Conservation (phyloP, 1,284 basidiomycete genomes). For the Ceratorhiza oryzae-sativae region DNA sequence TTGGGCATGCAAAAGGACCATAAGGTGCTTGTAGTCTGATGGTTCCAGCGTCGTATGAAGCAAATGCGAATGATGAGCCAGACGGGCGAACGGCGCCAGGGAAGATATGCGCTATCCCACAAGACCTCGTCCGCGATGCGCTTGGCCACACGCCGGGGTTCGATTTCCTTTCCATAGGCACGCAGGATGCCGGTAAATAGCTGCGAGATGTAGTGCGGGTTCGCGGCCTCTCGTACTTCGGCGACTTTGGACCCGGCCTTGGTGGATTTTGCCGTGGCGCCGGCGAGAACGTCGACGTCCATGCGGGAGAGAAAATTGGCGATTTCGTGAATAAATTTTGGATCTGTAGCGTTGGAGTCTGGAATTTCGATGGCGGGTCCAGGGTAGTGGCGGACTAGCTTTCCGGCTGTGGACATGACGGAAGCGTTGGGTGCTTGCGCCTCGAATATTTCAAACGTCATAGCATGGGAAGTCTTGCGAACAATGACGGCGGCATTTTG, state of each 20-base stretch:
- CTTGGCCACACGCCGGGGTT: conserved; percentile 51
- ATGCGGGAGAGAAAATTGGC: conserved; percentile 51
- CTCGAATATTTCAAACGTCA: conserved; percentile 56
- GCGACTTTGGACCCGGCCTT: conserved; percentile 41
- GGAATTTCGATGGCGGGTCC: conserved; percentile 45
- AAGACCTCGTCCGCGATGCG: too few relatives aligned
- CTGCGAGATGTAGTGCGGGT: conserved; percentile 56
- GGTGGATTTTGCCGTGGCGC: conserved; percentile 44
- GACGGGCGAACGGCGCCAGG: conserved; percentile 49
- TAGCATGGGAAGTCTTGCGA: conserved; percentile 46
- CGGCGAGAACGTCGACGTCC: conserved; percentile 45
- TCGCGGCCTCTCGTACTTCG: conserved; percentile 49
- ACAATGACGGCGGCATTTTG: conserved; percentile 54
- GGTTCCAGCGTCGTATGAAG: conserved; percentile 54
- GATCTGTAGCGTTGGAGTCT: conserved; percentile 44
- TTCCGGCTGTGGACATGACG: conserved; percentile 54
- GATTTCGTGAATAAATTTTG: conserved; percentile 48
- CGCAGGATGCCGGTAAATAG: conserved; percentile 55
- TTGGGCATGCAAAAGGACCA: conserved; percentile 53
- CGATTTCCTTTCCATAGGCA: conserved; percentile 47
- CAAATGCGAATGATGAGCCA: conserved; percentile 58
- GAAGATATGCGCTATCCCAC: conserved; percentile 18
- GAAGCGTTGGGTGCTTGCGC: conserved; percentile 49
- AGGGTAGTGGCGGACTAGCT: conserved; percentile 52
- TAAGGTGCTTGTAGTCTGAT: conserved; percentile 57